phyloP scores from a whole-genome alignment of 495 filamentous ascomycete species.

The Melanomma pulvis-pyrius region DNA sequence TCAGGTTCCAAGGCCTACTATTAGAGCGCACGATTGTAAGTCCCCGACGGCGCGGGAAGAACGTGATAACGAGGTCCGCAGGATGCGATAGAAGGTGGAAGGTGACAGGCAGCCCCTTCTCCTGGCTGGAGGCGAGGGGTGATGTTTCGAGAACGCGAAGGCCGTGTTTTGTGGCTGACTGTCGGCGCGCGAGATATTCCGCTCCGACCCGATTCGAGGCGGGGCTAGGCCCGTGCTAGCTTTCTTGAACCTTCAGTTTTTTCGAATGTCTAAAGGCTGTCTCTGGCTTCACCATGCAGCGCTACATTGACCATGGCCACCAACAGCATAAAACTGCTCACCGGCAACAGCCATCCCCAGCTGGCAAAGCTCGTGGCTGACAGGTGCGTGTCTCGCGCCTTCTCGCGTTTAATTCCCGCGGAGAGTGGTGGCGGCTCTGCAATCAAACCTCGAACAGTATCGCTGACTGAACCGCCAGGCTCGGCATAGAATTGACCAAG shows the following conservation, averaged over 20 bases:
- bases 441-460: neutral
- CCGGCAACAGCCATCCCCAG: constrained; percentile 92
- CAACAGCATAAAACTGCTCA: constrained; percentile 95
- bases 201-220: neutral
- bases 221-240: constrained; percentile 11
- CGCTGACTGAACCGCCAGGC: constrained; percentile 46
- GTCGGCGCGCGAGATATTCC: neutral
- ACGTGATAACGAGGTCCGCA: neutral
- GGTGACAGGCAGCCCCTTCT: too few species aligned
- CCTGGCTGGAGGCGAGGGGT: neutral
- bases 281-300: constrained; percentile 17
- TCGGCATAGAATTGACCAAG: constrained; percentile 91
- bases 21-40: neutral
- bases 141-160: neutral
- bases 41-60: neutral
- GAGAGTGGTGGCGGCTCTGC: constrained; percentile 1
- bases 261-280: neutral
- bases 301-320: constrained; percentile 62
- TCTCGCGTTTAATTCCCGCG: neutral
- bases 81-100: neutral
- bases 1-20: neutral
- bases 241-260: neutral
- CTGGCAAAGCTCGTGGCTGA: constrained; percentile 89
- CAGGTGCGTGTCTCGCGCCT: constrained; percentile 59
- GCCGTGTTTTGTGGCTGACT: neutral